phyloP scores from a whole-genome alignment of 192 early-diverging fungal genomes.

The Podochytrium sp. region DNA sequence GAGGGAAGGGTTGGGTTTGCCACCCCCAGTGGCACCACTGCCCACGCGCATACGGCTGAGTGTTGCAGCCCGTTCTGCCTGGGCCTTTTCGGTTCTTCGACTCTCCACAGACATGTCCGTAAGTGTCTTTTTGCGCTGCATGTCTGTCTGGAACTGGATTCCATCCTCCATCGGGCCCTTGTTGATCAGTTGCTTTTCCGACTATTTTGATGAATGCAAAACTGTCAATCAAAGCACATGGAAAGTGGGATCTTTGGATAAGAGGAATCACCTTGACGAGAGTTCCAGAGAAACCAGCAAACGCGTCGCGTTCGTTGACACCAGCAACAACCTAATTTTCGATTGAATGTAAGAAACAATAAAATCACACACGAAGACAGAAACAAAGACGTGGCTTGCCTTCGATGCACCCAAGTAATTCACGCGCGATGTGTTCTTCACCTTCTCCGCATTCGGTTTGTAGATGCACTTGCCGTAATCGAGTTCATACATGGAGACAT shows the following conservation, averaged over 20 bases:
- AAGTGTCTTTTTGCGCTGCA: neutral
- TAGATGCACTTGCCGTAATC: constrained; percentile 75
- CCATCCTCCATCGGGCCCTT: constrained; percentile 20
- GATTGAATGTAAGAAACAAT: constrained; percentile 64
- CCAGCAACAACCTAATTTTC: constrained; percentile 84
- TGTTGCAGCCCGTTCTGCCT: neutral
- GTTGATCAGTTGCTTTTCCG: constrained; percentile 19
- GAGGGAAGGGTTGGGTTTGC: no score
- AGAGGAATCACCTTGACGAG: constrained; percentile 42
- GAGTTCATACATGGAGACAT: constrained; percentile 52
- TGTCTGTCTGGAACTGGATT: neutral
- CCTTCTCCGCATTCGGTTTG: constrained; percentile 78
- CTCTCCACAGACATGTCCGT: neutral
- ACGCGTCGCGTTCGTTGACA: constrained; percentile 61
- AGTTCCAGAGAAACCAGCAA: constrained; percentile 65
- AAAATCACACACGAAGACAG: constrained; percentile 54
- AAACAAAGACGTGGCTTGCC: constrained; percentile 80
- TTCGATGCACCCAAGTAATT: constrained; percentile 79
- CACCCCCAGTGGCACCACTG: no score
- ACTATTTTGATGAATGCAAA: neutral
- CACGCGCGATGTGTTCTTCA: constrained; percentile 81
- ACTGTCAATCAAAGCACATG: neutral
- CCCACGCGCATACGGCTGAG: neutral
- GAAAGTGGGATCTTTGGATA: neutral
- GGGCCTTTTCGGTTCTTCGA: neutral